Conservation (phyloP, 1,284 basidiomycete species). For the Fomes fomentarius region DNA sequence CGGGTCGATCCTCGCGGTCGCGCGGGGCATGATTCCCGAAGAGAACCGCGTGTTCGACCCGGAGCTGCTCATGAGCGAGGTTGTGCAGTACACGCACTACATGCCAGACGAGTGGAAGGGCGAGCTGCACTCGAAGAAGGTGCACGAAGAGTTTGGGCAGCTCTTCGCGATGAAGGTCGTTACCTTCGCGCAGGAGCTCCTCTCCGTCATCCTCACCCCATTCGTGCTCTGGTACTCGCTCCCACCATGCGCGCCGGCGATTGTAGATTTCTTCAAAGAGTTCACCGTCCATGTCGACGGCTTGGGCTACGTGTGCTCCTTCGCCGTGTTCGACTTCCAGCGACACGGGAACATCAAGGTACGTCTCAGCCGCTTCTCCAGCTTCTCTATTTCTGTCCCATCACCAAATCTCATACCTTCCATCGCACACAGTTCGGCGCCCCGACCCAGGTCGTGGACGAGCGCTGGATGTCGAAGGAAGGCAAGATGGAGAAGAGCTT, state of each 20-base stretch:
- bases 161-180: constrained; percentile 89
- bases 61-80: constrained; percentile 88
- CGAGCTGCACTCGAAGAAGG: constrained; percentile 86
- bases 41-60: constrained; percentile 94
- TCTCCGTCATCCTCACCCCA: constrained; percentile 92
- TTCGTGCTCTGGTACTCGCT: constrained; percentile 94
- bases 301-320: constrained; percentile 95
- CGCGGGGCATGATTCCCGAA: constrained; percentile 94
- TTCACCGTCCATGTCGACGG: constrained; percentile 97
- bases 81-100: constrained; percentile 94
- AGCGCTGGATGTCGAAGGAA: constrained; percentile 81
- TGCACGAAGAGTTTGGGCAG: constrained; percentile 87
- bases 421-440: constrained; percentile 69
- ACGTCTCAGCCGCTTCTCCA: constrained; percentile 20
- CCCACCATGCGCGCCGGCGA: constrained; percentile 84
- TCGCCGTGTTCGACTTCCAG: constrained; percentile 97
- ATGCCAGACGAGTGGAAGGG: constrained; percentile 92
- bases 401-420: background rate
- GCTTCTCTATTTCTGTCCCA: background rate
- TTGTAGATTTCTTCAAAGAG: constrained; percentile 96
- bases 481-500: constrained; percentile 99
- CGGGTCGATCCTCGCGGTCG: constrained; percentile 85
- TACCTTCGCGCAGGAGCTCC: constrained; percentile 86
- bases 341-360: constrained; percentile 88
- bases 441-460: constrained; percentile 66